Percentiles rank a stretch among this genome's conserved stretches.
Evolutionary conservation across 2,329 filamentous ascomycete species (phyloP).

Genomic region (Botrytis hyacinthi): DNA sequence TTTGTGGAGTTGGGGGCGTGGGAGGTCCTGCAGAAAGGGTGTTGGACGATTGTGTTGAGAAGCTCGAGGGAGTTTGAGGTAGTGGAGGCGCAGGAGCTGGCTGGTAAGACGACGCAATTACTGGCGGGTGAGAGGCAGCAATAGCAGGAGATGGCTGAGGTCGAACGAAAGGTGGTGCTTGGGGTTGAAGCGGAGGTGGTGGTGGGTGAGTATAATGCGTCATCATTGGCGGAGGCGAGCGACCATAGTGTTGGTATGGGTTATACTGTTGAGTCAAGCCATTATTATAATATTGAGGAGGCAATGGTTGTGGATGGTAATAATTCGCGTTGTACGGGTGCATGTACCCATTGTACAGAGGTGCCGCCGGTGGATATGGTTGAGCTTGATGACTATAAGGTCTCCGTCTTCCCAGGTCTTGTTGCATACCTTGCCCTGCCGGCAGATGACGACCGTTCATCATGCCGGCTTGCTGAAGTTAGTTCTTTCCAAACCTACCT

Average conservation of each 20-base stretch:
- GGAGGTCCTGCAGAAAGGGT: slow-evolving; percentile 38
- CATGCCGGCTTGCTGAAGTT: slow-evolving; percentile 63
- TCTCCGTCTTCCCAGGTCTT: slow-evolving; percentile 38
- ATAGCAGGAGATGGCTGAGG: slow-evolving; percentile 52
- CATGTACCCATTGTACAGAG: slow-evolving; percentile 53
- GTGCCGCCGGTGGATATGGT: slow-evolving; percentile 43
- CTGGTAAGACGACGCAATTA: slow-evolving; percentile 44
- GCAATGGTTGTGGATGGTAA: slow-evolving; percentile 53
- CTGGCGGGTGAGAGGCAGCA: slow-evolving; percentile 56
- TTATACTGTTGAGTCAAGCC: slow-evolving; percentile 49
- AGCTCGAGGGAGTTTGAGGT: slow-evolving; percentile 42
- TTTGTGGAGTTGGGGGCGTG: slow-evolving; percentile 49
- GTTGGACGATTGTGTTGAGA: slow-evolving; percentile 38
- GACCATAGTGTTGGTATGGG: slow-evolving; percentile 45
- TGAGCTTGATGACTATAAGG: slow-evolving; percentile 42
- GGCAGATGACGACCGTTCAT: slow-evolving; percentile 76
- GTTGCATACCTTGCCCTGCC: slow-evolving; percentile 61
- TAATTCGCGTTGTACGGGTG: slow-evolving; percentile 50
- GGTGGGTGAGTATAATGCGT: slow-evolving; percentile 52
- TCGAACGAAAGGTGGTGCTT: slow-evolving; percentile 44
- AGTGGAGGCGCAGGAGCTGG: slow-evolving; percentile 43
- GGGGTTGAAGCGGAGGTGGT: slow-evolving; percentile 34
- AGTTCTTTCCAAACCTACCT: slow-evolving; percentile 31
- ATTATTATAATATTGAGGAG: slow-evolving; percentile 57
- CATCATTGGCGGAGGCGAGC: slow-evolving; percentile 50